Evolutionary conservation across 495 filamentous ascomycete genomes (phyloP).

Genomic region (Oleoguttula mirabilis): DNA sequence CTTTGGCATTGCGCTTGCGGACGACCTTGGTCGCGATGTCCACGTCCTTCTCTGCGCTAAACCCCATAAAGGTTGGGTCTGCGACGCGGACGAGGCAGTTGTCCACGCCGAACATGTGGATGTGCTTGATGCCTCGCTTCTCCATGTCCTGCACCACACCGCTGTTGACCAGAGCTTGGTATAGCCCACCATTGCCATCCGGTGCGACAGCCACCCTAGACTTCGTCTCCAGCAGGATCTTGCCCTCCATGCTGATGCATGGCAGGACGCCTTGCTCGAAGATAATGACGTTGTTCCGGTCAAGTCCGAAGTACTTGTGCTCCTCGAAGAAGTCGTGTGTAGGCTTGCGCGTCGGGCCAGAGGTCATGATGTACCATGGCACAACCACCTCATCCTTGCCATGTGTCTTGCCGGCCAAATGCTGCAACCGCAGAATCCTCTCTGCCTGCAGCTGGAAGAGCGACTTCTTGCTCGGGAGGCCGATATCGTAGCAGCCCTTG

Average conservation of each 20-base stretch:
- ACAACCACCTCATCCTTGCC: conserved; percentile 53
- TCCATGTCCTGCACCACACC: conserved; percentile 81
- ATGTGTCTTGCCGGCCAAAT: conserved; percentile 60
- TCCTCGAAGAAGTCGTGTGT: conserved; percentile 89
- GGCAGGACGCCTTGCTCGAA: conserved; percentile 97
- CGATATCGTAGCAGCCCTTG: conserved; percentile 95
- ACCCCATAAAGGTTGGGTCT: conserved; percentile 91
- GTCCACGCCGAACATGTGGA: conserved; percentile 96
- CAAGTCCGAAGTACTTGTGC: conserved; percentile 79
- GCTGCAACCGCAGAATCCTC: conserved; percentile 77
- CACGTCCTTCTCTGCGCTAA: conserved; percentile 74
- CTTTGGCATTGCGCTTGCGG: conserved; percentile 91
- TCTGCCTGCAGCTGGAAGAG: conserved; percentile 97
- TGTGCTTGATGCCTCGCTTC: conserved; percentile 79
- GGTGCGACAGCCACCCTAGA: conserved; percentile 88
- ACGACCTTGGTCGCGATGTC: conserved; percentile 98
- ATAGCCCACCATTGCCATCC: conserved; percentile 97
- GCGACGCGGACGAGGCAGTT: conserved; percentile 98
- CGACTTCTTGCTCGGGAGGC: conserved; percentile 79
- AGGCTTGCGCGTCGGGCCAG: conserved; percentile 81
- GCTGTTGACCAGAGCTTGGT: conserved; percentile 75
- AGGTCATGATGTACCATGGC: conserved; percentile 99
- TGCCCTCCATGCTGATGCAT: conserved; percentile 94
- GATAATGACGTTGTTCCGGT: conserved; percentile 73
- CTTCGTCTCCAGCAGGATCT: conserved; percentile 89